Conservation (phyloP, 768 basidiomycete genomes). For the Phlegmacium glaucopus region DNA sequence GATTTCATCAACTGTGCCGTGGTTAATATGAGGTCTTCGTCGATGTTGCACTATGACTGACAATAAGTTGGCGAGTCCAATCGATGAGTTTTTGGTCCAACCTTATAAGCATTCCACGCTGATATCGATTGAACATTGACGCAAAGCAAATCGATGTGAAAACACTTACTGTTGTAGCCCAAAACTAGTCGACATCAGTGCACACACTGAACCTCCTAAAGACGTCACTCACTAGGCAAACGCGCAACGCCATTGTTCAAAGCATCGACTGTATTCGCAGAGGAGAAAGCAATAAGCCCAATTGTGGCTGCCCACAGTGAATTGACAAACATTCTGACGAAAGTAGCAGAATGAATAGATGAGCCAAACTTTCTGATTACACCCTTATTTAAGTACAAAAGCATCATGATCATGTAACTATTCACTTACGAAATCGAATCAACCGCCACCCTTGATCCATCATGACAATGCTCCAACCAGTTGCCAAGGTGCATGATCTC, state of each 20-base stretch:
- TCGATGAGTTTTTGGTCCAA: slow-evolving; percentile 21
- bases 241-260: slow-evolving; percentile 33
- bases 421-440: not conserved
- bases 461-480: not conserved
- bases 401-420: not conserved
- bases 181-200: slow-evolving; percentile 35
- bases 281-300: slow-evolving; percentile 12
- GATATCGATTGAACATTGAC: not conserved
- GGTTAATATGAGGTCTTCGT: slow-evolving; percentile 47
- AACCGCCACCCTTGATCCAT: not conserved
- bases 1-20: slow-evolving; percentile 51
- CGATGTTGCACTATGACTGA: slow-evolving; percentile 49
- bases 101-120: slow-evolving; percentile 74
- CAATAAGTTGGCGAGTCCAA: not conserved
- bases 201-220: not conserved
- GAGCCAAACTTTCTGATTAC: not conserved
- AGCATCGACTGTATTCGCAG: slow-evolving; percentile 15
- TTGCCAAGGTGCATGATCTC: not conserved
- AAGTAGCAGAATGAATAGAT: not conserved
- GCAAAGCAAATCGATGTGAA: not conserved
- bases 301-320: slow-evolving; percentile 18
- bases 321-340: slow-evolving; percentile 15
- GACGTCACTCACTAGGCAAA: slow-evolving; percentile 30
- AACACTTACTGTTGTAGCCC: slow-evolving; percentile 59
- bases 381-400: not conserved